phyloP scores from a whole-genome alignment of 2,329 filamentous ascomycete species.

The Xylaria sp. region DNA sequence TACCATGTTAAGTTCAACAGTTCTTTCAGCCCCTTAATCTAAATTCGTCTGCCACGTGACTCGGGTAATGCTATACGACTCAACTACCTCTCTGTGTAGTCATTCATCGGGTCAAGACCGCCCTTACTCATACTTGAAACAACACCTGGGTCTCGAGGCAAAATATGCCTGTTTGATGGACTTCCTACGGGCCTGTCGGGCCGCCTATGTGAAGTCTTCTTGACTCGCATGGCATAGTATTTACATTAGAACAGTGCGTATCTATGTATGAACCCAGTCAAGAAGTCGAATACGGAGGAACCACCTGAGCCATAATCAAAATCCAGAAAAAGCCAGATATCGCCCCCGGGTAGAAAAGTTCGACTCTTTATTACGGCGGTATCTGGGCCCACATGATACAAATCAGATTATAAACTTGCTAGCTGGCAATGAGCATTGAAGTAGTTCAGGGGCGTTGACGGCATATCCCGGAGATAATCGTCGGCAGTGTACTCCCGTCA shows the following conservation, averaged over 20 bases:
- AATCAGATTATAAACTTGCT: not conserved
- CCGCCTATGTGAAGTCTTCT: not conserved
- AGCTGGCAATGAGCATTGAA: not conserved
- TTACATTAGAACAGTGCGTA: too few relatives aligned
- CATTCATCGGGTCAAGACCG: not conserved
- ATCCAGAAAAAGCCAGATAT: not conserved
- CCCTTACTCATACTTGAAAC: constrained; percentile 1
- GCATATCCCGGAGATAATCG: not conserved
- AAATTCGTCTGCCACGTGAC: not conserved
- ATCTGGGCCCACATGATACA: not conserved
- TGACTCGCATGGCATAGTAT: not conserved
- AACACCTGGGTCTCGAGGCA: not conserved
- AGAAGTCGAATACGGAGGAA: too few relatives aligned
- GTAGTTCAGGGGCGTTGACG: not conserved
- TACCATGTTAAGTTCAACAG: too few relatives aligned
- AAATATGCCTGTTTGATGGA: not conserved
- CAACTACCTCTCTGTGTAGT: not conserved
- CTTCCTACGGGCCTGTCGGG: not conserved
- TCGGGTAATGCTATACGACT: not conserved
- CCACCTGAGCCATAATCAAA: not conserved
- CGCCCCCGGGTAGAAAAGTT: not conserved
- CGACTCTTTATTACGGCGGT: not conserved
- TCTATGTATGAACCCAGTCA: too few relatives aligned
- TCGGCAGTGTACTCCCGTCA: not conserved
- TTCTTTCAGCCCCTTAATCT: not conserved